phyloP scores from a whole-genome alignment of 331 rosid species.

The Quercus phellos region DNA sequence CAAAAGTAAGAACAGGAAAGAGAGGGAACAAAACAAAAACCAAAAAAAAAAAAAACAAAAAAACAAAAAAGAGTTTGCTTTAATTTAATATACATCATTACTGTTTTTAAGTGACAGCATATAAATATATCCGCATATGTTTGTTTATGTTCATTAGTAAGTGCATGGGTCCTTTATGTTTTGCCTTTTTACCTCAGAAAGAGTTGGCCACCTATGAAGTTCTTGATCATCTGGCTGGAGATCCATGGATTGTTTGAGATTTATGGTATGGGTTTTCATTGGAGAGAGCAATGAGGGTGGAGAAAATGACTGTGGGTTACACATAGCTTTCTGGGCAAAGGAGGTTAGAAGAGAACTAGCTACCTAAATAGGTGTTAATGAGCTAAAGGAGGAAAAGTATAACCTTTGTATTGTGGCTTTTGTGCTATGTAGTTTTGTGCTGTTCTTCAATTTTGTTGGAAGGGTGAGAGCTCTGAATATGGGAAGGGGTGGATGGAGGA shows the following conservation, averaged over 20 bases:
- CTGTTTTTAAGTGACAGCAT: neutral
- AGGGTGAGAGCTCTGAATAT: constrained; percentile 20
- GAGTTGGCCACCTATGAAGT: constrained; percentile 79
- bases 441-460: constrained; percentile 23
- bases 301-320: constrained; percentile 62
- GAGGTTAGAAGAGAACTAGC: neutral
- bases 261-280: constrained; percentile 43
- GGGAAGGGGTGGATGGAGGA: constrained; percentile 32
- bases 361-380: too few species aligned
- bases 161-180: neutral
- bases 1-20: neutral
- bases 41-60: neutral
- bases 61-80: neutral
- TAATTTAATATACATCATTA: neutral
- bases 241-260: constrained; percentile 32
- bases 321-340: constrained; percentile 38
- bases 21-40: neutral
- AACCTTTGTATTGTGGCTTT: constrained; percentile 4
- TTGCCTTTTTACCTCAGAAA: constrained; percentile 58
- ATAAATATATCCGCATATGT: constrained; percentile 9
- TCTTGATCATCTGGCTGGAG: constrained; percentile 32
- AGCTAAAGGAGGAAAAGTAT: neutral
- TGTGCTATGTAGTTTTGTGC: constrained; percentile 1
- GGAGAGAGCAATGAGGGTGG: constrained; percentile 42
- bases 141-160: constrained; percentile 7